A percentile compares a stretch with the other conserved stretches of the same genome.
Conservation (phyloP, 164 flowering plant genomes). For the Magnolia sinica region DNA sequence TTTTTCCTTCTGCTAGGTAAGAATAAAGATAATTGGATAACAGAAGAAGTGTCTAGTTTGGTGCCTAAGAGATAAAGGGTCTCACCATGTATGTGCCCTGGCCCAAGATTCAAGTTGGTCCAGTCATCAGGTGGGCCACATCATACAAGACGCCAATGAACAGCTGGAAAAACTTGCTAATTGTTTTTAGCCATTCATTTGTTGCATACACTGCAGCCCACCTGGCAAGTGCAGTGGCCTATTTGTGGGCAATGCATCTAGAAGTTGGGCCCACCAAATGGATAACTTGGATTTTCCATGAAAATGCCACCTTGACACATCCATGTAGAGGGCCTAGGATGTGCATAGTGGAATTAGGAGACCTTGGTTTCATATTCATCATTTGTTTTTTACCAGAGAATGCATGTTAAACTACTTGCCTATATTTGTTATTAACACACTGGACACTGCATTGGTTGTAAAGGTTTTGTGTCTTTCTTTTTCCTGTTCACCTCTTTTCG, state of each 20-base stretch:
- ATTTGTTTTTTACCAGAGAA: neutral
- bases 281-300: neutral
- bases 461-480: too few relatives aligned
- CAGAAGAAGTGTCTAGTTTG: neutral
- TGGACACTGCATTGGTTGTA: neutral
- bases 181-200: too few relatives aligned
- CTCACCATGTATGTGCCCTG: neutral
- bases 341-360: neutral
- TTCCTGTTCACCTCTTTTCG: too few relatives aligned
- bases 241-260: neutral
- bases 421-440: neutral
- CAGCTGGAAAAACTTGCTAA: too few relatives aligned
- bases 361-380: neutral
- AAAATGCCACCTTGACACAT: neutral
- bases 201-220: neutral
- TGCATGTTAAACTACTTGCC: neutral
- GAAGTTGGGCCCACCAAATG: too few relatives aligned
- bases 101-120: neutral
- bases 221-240: neutral
- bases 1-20: slow-evolving; percentile 94
- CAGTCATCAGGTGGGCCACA: neutral
- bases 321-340: neutral
- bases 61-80: neutral
- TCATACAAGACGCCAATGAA: neutral
- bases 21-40: slow-evolving; percentile 9